phyloP scores from a whole-genome alignment of 1,284 basidiomycete genomes.

The Pseudozyma tsukubaensis region DNA sequence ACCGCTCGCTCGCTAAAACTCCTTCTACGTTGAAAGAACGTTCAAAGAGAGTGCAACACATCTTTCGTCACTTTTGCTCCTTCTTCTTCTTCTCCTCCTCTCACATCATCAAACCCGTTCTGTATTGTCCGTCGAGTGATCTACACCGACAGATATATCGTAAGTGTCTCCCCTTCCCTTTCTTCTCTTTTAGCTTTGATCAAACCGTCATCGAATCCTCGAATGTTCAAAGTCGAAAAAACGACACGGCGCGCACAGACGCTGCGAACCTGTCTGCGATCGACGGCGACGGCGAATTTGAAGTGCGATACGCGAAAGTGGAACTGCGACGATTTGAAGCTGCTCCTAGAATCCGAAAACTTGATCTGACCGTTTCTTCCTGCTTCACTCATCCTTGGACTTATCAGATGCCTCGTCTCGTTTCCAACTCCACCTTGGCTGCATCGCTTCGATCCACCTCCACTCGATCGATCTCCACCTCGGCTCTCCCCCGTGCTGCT shows the following conservation, averaged over 20 bases:
- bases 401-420: constrained; percentile 55
- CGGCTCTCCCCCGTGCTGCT: constrained; percentile 39
- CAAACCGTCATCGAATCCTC: background rate
- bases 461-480: constrained; percentile 53
- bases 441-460: constrained; percentile 53
- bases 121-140: constrained; percentile 21
- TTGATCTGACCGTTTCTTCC: background rate
- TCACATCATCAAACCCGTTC: background rate
- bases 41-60: constrained; percentile 7
- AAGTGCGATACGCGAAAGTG: background rate
- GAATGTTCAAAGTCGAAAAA: background rate
- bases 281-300: too few relatives aligned
- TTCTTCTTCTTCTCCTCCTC: constrained; percentile 9
- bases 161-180: constrained; percentile 16
- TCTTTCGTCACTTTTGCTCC: too few relatives aligned
- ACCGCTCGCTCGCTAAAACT: background rate
- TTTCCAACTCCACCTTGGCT: constrained; percentile 51
- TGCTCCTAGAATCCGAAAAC: background rate
- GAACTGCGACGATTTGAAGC: background rate
- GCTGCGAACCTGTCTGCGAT: background rate
- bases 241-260: background rate
- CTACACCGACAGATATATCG: constrained; percentile 31
- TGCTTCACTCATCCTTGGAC: background rate
- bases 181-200: background rate
- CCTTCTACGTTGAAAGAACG: background rate